Evolutionary conservation across 495 filamentous ascomycete species (phyloP).

Genomic region (Aspergillus heteromorphus): DNA sequence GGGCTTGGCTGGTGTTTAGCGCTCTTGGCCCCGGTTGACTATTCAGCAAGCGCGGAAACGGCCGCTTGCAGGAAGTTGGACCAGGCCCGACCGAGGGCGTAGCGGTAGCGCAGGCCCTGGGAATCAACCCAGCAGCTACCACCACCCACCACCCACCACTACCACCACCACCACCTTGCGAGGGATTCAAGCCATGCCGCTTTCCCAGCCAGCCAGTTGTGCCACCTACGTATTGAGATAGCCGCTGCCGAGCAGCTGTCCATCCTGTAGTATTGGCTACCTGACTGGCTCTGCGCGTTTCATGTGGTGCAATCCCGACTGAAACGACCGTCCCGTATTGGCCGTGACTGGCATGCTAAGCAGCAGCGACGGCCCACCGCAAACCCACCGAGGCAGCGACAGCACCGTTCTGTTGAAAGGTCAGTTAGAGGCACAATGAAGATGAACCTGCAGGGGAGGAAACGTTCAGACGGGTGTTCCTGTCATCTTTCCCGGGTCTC

Average conservation of each 20-base stretch:
- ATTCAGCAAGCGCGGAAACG: not conserved
- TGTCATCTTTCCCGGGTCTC: not conserved
- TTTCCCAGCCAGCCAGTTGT: slow-evolving; percentile 2
- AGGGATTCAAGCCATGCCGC: not conserved
- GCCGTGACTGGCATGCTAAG: not conserved
- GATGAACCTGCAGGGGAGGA: not conserved
- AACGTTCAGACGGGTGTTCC: not conserved
- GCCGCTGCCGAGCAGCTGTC: not conserved
- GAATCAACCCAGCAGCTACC: too few relatives aligned
- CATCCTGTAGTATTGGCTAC: not conserved
- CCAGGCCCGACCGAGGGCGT: not conserved
- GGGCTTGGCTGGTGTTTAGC: not conserved
- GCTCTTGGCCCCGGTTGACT: not conserved
- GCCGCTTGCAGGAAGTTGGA: not conserved
- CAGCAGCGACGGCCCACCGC: slow-evolving; percentile 2
- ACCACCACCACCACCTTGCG: not conserved
- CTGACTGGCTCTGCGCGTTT: slow-evolving; percentile 4
- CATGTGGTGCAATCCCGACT: slow-evolving; percentile 3
- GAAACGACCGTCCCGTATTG: slow-evolving; percentile 7
- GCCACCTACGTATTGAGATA: not conserved
- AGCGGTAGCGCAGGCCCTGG: not conserved
- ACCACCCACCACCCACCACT: not conserved
- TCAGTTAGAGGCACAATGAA: too few relatives aligned
- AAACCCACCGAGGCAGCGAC: not conserved
- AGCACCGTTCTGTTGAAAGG: not conserved